Percentiles rank a stretch among this genome's conserved stretches.
Conservation (phyloP, 2,329 filamentous ascomycete genomes). For the Verruconis gallopava region DNA sequence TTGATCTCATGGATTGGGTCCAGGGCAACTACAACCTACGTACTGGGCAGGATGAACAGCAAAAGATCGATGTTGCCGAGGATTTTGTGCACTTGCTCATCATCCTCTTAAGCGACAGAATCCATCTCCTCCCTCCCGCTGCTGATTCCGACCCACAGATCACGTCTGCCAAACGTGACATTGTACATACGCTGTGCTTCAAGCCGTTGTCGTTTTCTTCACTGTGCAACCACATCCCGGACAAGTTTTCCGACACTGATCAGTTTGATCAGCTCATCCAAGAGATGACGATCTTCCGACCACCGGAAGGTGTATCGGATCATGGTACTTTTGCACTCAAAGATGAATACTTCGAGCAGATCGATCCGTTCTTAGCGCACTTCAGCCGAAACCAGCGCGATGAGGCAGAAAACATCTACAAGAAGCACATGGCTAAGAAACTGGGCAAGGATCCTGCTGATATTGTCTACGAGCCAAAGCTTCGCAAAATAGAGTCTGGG, state of each 20-base stretch:
- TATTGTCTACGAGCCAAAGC: conserved; percentile 80
- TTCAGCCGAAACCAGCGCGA: conserved; percentile 96
- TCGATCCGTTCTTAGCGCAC: conserved; percentile 92
- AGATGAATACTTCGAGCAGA: conserved; percentile 68
- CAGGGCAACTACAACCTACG: conserved; percentile 66
- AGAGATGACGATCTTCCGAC: conserved; percentile 77
- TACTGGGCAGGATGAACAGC: conserved; percentile 67
- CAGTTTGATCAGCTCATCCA: conserved; percentile 75
- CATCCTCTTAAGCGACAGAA: conserved; percentile 78
- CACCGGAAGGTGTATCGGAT: conserved; percentile 83
- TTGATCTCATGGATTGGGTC: conserved; percentile 78
- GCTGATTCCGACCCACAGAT: conserved; percentile 53
- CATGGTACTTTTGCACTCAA: conserved; percentile 90
- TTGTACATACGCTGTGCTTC: conserved; percentile 90
- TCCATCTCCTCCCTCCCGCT: conserved; percentile 57
- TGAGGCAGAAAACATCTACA: conserved; percentile 83
- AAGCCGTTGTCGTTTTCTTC: conserved; percentile 93
- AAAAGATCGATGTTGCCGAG: conserved; percentile 86
- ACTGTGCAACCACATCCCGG: conserved; percentile 70
- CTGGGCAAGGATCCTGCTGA: conserved; percentile 69
- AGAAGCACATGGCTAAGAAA: conserved; percentile 74
- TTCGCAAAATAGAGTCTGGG: conserved; percentile 62
- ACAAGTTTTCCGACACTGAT: conserved; percentile 79
- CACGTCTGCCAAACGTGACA: conserved; percentile 69
- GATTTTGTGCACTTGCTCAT: conserved; percentile 93